Evolutionary conservation across 352 stramenopile species (phyloP).

Genomic region (Nothophytophthora sp.): DNA sequence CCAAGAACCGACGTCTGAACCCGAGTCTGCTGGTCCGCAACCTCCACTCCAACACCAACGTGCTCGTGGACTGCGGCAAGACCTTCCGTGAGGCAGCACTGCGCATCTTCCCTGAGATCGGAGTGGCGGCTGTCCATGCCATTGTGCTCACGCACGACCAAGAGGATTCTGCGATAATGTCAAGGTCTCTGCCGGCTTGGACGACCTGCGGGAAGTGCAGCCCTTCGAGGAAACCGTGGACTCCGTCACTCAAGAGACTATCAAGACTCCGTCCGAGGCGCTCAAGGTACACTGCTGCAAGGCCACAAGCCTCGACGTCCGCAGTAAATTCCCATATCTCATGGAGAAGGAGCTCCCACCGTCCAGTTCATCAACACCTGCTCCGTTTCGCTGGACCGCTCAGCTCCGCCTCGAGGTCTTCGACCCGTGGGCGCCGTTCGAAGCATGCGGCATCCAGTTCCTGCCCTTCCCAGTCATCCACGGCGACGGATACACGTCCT

Average conservation of each 20-base stretch:
- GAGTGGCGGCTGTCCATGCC: slow-evolving; percentile 42
- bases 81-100: slow-evolving; percentile 71
- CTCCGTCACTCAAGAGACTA: slow-evolving; percentile 32
- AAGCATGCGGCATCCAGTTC: slow-evolving; percentile 27
- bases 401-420: slow-evolving; percentile 58
- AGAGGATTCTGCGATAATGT: slow-evolving; percentile 52
- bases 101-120: slow-evolving; percentile 48
- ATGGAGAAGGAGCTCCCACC: slow-evolving; percentile 33
- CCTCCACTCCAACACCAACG: slow-evolving; percentile 24
- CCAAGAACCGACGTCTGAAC: slow-evolving; percentile 67
- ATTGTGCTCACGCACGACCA: slow-evolving; percentile 78
- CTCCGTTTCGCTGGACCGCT: slow-evolving; percentile 56
- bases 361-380: slow-evolving; percentile 1
- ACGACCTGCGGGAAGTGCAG: slow-evolving; percentile 73
- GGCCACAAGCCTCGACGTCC: slow-evolving; percentile 52
- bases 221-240: slow-evolving; percentile 36
- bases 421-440: slow-evolving; percentile 41
- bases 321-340: slow-evolving; percentile 71
- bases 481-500: slow-evolving; percentile 63
- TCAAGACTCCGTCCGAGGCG: slow-evolving; percentile 37
- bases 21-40: slow-evolving; percentile 67
- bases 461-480: slow-evolving; percentile 69
- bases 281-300: slow-evolving; percentile 48
- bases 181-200: slow-evolving; percentile 65
- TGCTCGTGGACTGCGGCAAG: slow-evolving; percentile 81